A percentile compares a stretch with the other conserved stretches of the same genome.
phyloP scores from a whole-genome alignment of 257 asterid species.

The Catharanthus roseus region DNA sequence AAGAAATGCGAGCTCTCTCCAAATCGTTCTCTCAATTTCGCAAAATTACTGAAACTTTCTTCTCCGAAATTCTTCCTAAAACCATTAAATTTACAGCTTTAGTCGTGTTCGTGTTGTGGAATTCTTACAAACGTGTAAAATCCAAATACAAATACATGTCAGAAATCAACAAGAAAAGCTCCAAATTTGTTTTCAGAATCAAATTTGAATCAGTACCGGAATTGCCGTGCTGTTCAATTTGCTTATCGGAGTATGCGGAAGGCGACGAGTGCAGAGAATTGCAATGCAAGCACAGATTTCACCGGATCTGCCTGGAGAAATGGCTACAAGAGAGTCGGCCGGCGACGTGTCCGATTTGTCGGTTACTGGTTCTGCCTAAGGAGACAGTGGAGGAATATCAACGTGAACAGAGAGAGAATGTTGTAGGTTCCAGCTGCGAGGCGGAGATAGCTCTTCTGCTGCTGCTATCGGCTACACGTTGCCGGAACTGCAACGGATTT shows the following conservation, averaged over 20 bases:
- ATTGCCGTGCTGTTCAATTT: conserved; percentile 36
- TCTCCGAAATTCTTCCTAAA: conserved; percentile 34
- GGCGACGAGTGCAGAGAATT: conserved; percentile 40
- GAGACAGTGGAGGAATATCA: conserved; percentile 9
- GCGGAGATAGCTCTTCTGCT: conserved; percentile 18
- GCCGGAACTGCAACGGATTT: conserved; percentile 7
- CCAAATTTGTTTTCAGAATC: conserved; percentile 23
- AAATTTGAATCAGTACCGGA: not conserved
- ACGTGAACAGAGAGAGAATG: not conserved
- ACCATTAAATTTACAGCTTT: conserved; percentile 28
- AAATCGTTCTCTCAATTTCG: conserved; percentile 23
- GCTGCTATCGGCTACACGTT: conserved; percentile 7
- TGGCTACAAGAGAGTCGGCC: conserved; percentile 30
- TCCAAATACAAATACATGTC: conserved; percentile 26
- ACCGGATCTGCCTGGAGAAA: conserved; percentile 37
- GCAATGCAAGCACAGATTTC: conserved; percentile 41
- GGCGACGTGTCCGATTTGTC: conserved; percentile 52
- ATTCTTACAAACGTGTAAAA: conserved; percentile 9
- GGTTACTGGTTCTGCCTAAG: conserved; percentile 31
- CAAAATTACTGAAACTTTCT: conserved; percentile 17
- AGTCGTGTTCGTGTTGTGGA: conserved; percentile 18
- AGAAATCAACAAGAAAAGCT: conserved; percentile 34
- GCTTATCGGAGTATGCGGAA: conserved; percentile 33
- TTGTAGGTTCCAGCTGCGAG: not conserved
- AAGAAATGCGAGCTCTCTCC: conserved; percentile 32